Evolutionary conservation across 164 flowering plant genomes (phyloP).

Genomic region (Chloranthus sessilifolius): DNA sequence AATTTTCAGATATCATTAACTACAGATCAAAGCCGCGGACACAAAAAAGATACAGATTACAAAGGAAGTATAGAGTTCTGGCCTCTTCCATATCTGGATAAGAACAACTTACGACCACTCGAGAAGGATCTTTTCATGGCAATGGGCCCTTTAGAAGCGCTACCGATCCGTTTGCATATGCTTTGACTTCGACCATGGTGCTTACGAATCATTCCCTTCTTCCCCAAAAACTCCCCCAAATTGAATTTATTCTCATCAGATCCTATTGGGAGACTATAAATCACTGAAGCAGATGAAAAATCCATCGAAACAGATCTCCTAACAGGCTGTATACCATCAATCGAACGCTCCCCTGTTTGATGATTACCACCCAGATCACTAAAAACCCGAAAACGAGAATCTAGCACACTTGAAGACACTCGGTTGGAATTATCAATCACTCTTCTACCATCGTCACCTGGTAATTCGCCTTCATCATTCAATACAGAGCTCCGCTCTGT

Average conservation of each 20-base stretch:
- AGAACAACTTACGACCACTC: slow-evolving; percentile 29
- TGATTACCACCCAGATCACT: slow-evolving; percentile 30
- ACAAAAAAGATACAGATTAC: slow-evolving; percentile 16
- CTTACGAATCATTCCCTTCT: slow-evolving; percentile 12
- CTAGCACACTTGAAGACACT: background rate
- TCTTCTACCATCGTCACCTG: slow-evolving; percentile 2
- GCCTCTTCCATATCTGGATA: slow-evolving; percentile 27
- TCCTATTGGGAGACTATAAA: slow-evolving; percentile 3
- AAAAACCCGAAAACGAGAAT: slow-evolving; percentile 12
- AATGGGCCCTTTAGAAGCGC: slow-evolving; percentile 31
- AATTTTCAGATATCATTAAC: slow-evolving; percentile 6
- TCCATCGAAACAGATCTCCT: slow-evolving; percentile 58
- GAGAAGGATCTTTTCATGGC: slow-evolving; percentile 53
- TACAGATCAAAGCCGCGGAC: background rate
- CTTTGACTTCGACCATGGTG: slow-evolving; percentile 17
- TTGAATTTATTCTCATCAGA: slow-evolving; percentile 4
- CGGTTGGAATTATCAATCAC: slow-evolving; percentile 1
- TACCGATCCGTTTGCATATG: slow-evolving; percentile 25
- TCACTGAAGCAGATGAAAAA: slow-evolving; percentile 26
- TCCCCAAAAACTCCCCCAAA: background rate
- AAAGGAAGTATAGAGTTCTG: slow-evolving; percentile 34
- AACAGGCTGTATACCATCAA: slow-evolving; percentile 22
- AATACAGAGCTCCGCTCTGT: slow-evolving; percentile 5
- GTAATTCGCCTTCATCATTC: slow-evolving; percentile 17
- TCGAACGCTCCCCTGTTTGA: background rate